Evolutionary conservation across 169 alveolate genomes (phyloP), one percentile per base, ranked within the genome.

Genomic region (Eimeria maxima): DNA sequence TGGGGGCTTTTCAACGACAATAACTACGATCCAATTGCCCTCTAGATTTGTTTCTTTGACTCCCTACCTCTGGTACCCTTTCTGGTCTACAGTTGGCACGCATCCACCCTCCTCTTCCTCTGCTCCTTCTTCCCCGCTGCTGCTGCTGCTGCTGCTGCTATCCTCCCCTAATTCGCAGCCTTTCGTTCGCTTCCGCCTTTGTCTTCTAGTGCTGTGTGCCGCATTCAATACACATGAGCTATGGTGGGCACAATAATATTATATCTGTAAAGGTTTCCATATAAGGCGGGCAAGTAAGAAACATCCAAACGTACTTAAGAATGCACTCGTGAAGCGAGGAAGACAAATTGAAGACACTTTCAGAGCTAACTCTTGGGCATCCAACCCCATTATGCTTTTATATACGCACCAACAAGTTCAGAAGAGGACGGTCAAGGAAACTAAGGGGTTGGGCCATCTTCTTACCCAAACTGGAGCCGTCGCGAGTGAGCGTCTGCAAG

Each of bases 71-170:
- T 60, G 27, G n/a, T 60, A 8, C 10, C 60, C 60, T 18, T 18
- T 11, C n/a, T 60, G 20, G 69, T 18, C 69, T 18, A 4, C n/a
- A 4, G 20, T 14, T 14, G n/a, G 69, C 0, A 22, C 7, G 81
- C 81, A 13, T 20, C 47, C 22, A 71, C 42, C 20, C 60, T 16
- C 20, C 18, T 44, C 87, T 42, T 76, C 60, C 27, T 29, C 87
- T 42, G 29, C 65, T 45, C 33, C 87, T 0, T 24, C 60, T 42
- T 27, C 47, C 81, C 87, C 55, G 55, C 87, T 76, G 90, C 71
- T 53, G 71, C 90, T 81, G 90, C 90, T 81, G 71, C 90, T 81
- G 90, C 90, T 81, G 90, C 90, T 81, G 90, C 73, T 81, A 53
- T 45, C 90, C 7, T 4, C 90, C 47, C 90, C 90, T 24, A 47